A percentile compares a stretch with the other conserved stretches of the same genome.
phyloP scores from a whole-genome alignment of 1,284 basidiomycete species.

The Marasmius sp. region DNA sequence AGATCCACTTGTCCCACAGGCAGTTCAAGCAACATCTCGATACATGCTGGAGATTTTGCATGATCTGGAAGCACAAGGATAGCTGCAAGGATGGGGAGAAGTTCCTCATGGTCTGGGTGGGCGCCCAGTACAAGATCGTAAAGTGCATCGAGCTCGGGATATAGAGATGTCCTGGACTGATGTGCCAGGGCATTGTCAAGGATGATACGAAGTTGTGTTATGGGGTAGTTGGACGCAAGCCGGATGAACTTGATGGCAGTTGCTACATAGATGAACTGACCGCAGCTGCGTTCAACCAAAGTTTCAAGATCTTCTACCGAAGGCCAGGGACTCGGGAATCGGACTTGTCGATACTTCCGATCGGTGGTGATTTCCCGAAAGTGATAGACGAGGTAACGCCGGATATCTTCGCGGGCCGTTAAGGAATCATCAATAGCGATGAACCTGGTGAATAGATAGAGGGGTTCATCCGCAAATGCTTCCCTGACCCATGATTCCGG shows the following conservation, averaged over 20 bases:
- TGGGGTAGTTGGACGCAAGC: background rate
- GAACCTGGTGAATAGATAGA: too few relatives aligned
- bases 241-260: slow-evolving; percentile 11
- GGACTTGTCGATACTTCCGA: background rate
- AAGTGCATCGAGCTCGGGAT: slow-evolving; percentile 8
- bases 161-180: background rate
- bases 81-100: background rate
- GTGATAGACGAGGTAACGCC: background rate
- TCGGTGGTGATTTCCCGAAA: background rate
- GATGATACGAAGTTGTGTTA: slow-evolving; percentile 2
- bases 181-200: background rate
- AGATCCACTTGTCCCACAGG: background rate
- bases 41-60: background rate
- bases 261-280: slow-evolving; percentile 11
- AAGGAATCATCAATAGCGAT: too few relatives aligned
- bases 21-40: background rate
- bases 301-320: background rate
- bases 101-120: background rate
- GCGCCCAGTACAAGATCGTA: slow-evolving; percentile 5
- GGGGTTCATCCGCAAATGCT: too few relatives aligned
- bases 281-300: slow-evolving; percentile 3
- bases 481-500: too few relatives aligned
- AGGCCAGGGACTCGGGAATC: slow-evolving; percentile 10
- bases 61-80: background rate
- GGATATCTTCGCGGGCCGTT: too few relatives aligned